These are phyloP conservation scores for Beta macrorhiza DNA, from an alignment of 179 eudicot species.

Conservation along the genomic window DNA sequence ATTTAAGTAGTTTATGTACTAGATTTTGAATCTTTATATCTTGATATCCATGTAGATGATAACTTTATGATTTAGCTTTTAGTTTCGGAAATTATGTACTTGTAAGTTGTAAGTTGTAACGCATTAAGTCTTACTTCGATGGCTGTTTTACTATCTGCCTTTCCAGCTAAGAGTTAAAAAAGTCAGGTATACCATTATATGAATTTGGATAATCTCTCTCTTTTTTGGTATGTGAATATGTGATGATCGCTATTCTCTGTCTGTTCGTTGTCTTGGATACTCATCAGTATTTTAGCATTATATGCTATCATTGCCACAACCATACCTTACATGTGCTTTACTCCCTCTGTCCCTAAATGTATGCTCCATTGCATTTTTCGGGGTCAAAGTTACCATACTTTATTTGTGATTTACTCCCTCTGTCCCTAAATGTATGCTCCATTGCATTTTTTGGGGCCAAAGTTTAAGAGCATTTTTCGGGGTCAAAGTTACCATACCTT, in stretches of 20 bases:
- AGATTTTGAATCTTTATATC: not conserved
- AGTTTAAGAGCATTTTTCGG: no score
- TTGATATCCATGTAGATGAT: not conserved
- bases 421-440: no score
- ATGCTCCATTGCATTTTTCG: no score
- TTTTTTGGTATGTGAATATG: not conserved
- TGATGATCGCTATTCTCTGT: not conserved
- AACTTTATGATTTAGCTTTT: not conserved
- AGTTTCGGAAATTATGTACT: not conserved
- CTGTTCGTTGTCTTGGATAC: not conserved
- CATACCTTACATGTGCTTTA: no score
- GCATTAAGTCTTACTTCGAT: not conserved
- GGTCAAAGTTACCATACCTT: no score
- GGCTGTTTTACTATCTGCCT: not conserved
- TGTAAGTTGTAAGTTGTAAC: not conserved
- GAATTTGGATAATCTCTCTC: not conserved
- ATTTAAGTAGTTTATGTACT: conserved; percentile 1
- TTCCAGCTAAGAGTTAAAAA: not conserved
- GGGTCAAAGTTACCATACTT: no score
- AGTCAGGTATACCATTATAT: not conserved
- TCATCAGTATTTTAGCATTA: not conserved
- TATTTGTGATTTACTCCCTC: no score
- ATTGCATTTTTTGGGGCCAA: no score
- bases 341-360: no score
- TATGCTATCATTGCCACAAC: not conserved